These are phyloP conservation scores for Ganoderma lingzhi DNA, from an alignment of 1,284 basidiomycete species.

Conservation along the genomic window DNA sequence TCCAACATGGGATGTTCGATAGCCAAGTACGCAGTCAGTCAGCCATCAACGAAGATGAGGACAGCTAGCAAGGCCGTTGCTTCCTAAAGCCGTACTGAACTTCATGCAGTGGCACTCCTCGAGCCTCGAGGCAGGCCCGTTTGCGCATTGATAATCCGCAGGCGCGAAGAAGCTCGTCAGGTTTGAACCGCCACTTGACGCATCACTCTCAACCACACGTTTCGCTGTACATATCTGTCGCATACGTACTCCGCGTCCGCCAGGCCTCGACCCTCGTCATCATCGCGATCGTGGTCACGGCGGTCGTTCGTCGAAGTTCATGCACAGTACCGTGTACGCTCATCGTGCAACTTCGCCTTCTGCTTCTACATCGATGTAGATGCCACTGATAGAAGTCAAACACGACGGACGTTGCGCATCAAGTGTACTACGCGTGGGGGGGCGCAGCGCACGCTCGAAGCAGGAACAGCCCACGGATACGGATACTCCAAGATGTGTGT, in stretches of 20 bases:
- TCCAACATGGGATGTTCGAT: background rate
- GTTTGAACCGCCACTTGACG: background rate
- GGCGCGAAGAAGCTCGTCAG: background rate
- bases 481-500: background rate
- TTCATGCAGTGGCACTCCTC: background rate
- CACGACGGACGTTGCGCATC: background rate
- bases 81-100: background rate
- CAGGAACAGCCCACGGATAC: background rate
- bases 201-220: constrained; percentile 1
- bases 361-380: background rate
- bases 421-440: background rate
- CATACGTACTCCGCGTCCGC: background rate
- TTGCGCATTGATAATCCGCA: background rate
- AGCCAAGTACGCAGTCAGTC: background rate
- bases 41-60: background rate
- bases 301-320: background rate
- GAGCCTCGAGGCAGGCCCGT: background rate
- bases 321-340: background rate
- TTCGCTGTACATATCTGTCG: background rate
- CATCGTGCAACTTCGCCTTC: background rate
- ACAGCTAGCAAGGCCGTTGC: background rate
- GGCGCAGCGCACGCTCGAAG: background rate
- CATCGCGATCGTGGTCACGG: background rate
- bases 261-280: background rate
- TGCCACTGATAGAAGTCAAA: background rate